Evolutionary conservation across 352 stramenopile species (phyloP), one percentile per base, ranked within the genome.

Genomic region (Phytophthora hybrid): DNA sequence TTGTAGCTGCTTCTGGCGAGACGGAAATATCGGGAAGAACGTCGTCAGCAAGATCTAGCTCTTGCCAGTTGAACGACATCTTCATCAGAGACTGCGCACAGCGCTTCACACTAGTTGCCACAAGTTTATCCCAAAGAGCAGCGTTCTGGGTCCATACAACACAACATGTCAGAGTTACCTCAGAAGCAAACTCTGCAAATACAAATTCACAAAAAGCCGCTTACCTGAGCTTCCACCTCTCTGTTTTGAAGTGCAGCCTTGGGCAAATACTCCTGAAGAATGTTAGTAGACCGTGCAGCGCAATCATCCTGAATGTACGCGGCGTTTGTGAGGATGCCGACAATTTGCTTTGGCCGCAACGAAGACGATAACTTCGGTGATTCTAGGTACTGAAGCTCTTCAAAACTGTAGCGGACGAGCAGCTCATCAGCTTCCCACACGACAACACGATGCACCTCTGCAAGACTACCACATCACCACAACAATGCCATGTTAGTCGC

Each of bases 231-330:
- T 52, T 83, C 69, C 9, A 87, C 46, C 39, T 82, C 72, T 74
- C 81, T 59, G 39, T 82, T 82, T 54, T 88, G 79, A 5, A 92
- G 51, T 5, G 79, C 74, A 49, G 76, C 64, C 52, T 82, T 84
- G 0, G 85, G 76, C 7, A 92, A 44, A 65, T 84, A 91, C 31
- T 92, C 85, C 31, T 87, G 69, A 1, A 92, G 70, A 19, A 91
- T 92, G 13, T 78, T 76, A 1, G 73, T 80, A 5, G 72, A 84
- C n/a, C 85, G 77, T 34, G 85, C 61, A 0, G 73, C 69, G 49
- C 82, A 87, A 19, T 94, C 87, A 34, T 90, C 83, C 74, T 93
- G 82, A 18, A 91, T 82, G 56, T 90, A 91, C 4, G 84, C 85
- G 9, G 89, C 80, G 47, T 94, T 93, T 34, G 87, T 93, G 19